Evolutionary conservation across 208 protist species (phyloP).

Genomic region (Trypanosoma cruzi): DNA sequence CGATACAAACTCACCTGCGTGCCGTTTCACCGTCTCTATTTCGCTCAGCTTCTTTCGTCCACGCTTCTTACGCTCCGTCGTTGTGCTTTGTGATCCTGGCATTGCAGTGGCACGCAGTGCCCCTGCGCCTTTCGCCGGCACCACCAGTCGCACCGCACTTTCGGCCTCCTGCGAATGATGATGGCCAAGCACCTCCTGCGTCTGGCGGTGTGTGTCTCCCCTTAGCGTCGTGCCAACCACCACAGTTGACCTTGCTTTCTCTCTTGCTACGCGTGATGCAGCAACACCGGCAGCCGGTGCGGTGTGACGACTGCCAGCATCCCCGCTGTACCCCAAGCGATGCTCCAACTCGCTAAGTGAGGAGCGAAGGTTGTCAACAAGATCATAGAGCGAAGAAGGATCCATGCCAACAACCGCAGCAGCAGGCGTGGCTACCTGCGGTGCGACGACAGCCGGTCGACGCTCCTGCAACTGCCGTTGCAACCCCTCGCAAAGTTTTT

Average conservation of each 20-base stretch:
- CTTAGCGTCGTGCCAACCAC: background rate
- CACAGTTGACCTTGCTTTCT: background rate
- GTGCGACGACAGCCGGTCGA: background rate
- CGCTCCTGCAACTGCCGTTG: constrained; percentile 39
- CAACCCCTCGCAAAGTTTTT: constrained; percentile 31
- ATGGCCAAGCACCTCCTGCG: background rate
- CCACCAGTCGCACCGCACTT: background rate
- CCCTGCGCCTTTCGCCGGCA: constrained; percentile 13
- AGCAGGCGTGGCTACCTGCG: background rate
- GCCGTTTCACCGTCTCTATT: constrained; percentile 7
- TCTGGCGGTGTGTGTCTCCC: background rate
- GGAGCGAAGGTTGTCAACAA: constrained; percentile 19
- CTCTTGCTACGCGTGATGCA: background rate
- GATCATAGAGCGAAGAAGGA: constrained; percentile 6
- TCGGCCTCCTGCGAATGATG: background rate
- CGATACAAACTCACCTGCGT: constrained; percentile 1
- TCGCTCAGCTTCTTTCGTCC: constrained; percentile 1
- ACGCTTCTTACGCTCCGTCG: constrained; percentile 20
- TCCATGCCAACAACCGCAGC: constrained; percentile 9
- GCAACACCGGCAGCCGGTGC: background rate
- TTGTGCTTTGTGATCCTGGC: constrained; percentile 2
- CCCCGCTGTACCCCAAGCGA: constrained; percentile 8
- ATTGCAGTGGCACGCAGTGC: background rate
- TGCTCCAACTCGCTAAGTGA: constrained; percentile 17
- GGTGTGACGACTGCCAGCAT: background rate